Base-by-base conservation (phyloP, 163 green algal genomes). In the Prototheca stagnorum region DNA sequence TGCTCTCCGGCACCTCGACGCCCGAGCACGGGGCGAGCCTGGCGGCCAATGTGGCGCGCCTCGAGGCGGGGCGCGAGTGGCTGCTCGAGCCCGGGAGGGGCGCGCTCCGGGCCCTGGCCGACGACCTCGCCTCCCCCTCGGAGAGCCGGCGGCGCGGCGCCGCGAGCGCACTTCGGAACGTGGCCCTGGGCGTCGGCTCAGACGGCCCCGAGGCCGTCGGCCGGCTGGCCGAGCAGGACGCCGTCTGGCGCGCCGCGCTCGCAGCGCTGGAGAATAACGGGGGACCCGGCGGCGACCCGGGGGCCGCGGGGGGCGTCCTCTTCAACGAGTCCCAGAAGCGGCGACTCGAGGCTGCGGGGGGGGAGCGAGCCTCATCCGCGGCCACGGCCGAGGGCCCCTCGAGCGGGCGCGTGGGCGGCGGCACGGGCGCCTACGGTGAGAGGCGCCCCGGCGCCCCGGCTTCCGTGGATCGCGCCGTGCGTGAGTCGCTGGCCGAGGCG, bases 41-140 rank as follows among this genome's bases (percentile, higher is more conserved):
- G 3, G 58, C 86, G 5, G 75, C 66, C 8, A 88, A 88, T 45
- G 54, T 78, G 5, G 84, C 72, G 3, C 62, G 70, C 5, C 56
- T 82, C 3, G 23, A 57, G 4, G 40, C 53, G 15, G 78, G 61
- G 3, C 55, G 74, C 16, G 17, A 54, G 47, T 36, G 82, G 56
- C 56, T 86, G 57, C 60, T 86, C 44, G 51, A 84, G 58, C 77
- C 74, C 0, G 78, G 77, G 5, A 45, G 79, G 3, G 74, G 74
- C 24, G 51, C 71, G 35, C 55, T 85, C 45, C 43, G 52, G 24
- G 77, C 72, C 31, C 59, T 85, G 25, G 64, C 64, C 19, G 57
- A 56, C 6, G 74, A 85, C 62, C 63, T 85, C 50, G 42, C 43
- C 1, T 53, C 57, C 11, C 19, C 33, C 40, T 73, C 49, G 56